These are phyloP conservation scores for Leptodermis oblonga DNA, from an alignment of 257 asterid species.

Conservation along the genomic window DNA sequence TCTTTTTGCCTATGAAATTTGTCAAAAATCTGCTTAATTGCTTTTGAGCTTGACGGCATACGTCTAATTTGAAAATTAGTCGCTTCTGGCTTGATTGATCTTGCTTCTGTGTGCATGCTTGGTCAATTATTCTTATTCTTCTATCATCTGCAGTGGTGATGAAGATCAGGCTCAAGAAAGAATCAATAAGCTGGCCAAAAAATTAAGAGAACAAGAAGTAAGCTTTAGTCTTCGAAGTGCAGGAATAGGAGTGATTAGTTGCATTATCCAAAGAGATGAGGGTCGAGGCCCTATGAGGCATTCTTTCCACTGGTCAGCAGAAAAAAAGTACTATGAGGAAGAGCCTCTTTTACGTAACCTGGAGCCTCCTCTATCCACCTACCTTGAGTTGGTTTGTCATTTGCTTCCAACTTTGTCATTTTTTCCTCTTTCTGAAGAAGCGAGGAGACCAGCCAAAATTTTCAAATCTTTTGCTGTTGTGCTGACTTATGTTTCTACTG, in stretches of 20 bases:
- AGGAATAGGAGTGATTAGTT: conserved; percentile 88
- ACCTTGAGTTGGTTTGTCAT: conserved; percentile 85
- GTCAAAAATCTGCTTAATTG: background rate
- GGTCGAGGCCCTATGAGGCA: conserved; percentile 99
- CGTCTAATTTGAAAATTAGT: background rate
- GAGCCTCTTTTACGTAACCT: conserved; percentile 90
- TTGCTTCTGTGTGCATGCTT: background rate
- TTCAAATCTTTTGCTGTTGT: background rate
- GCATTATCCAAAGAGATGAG: conserved; percentile 96
- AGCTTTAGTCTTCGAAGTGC: conserved; percentile 79
- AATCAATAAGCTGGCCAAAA: conserved; percentile 82
- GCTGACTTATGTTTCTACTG: conserved; percentile 17
- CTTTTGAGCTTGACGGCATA: background rate
- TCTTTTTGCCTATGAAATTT: background rate
- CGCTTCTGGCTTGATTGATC: background rate
- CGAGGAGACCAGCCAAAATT: background rate
- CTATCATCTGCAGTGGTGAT: conserved; percentile 64
- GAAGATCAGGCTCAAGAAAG: conserved; percentile 99
- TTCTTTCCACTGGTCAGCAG: conserved; percentile 86
- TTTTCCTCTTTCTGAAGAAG: conserved; percentile 3
- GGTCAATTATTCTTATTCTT: background rate
- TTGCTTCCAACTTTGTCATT: background rate
- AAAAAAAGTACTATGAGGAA: conserved; percentile 68
- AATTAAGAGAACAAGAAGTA: conserved; percentile 76
- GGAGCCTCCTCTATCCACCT: conserved; percentile 96